A percentile compares a stretch with the other conserved stretches of the same genome.
Evolutionary conservation across 2,329 filamentous ascomycete species (phyloP).

Genomic region (Cucurbitaria berberidis): DNA sequence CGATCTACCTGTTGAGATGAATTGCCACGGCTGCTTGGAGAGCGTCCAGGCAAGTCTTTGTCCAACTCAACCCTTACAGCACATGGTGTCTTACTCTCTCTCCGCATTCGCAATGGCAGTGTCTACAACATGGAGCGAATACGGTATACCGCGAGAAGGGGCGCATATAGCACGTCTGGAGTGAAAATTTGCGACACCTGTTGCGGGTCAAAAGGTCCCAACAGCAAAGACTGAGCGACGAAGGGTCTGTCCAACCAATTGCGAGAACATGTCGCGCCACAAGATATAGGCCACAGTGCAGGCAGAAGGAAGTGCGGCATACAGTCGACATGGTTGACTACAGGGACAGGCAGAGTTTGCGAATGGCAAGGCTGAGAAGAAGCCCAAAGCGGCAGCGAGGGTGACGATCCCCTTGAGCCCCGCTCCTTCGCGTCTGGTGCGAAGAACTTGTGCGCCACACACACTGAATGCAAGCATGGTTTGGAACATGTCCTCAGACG

Average conservation of each 20-base stretch:
- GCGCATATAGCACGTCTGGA: background rate
- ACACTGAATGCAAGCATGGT: conserved; percentile 17
- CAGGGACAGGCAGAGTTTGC: conserved; percentile 8
- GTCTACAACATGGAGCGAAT: no score
- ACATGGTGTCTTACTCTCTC: no score
- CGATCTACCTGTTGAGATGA: no score
- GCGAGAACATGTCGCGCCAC: conserved; percentile 13
- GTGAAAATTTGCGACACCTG: background rate
- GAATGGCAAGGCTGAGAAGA: conserved; percentile 21
- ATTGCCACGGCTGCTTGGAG: no score
- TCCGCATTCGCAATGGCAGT: no score
- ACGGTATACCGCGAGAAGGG: background rate
- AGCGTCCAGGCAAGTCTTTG: no score
- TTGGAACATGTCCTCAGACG: conserved; percentile 30
- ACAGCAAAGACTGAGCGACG: background rate
- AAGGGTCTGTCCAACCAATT: conserved; percentile 1
- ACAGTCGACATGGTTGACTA: conserved; percentile 17
- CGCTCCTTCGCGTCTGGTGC: conserved; percentile 31
- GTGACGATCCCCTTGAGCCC: conserved; percentile 25
- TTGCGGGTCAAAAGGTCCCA: background rate
- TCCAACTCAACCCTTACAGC: no score
- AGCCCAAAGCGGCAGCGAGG: conserved; percentile 11
- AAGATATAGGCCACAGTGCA: conserved; percentile 4
- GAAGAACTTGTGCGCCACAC: conserved; percentile 34
- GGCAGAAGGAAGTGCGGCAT: conserved; percentile 10